Evolutionary conservation across 805 yeast genomes (phyloP).

Genomic region (Wickerhamiella azymoides): DNA sequence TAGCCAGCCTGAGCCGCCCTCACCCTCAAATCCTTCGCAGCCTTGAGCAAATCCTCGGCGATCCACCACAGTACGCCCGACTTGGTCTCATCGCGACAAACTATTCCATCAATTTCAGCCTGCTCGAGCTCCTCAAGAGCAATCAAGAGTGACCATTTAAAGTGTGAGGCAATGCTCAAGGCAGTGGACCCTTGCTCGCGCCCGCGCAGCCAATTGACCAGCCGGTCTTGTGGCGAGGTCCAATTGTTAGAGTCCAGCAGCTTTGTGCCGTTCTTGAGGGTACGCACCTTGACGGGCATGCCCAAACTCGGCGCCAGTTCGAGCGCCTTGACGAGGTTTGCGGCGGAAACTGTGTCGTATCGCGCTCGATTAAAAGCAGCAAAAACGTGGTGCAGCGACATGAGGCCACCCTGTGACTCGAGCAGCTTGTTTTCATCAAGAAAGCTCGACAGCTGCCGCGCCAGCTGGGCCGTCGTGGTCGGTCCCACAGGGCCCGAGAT

Average conservation of each 20-base stretch:
- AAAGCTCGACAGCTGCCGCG: constrained; percentile 70
- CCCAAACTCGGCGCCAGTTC: constrained; percentile 39
- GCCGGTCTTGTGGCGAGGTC: constrained; percentile 13
- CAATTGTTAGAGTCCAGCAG: constrained; percentile 23
- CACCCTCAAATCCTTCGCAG: too few relatives aligned
- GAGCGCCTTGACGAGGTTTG: constrained; percentile 51
- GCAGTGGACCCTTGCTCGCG: constrained; percentile 24
- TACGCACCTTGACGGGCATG: constrained; percentile 40
- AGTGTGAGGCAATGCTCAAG: constrained; percentile 33
- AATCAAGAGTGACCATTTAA: constrained; percentile 54
- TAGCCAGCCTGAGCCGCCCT: too few relatives aligned
- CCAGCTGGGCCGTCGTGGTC: constrained; percentile 34
- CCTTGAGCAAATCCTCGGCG: too few relatives aligned
- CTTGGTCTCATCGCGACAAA: constrained; percentile 55
- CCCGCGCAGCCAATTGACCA: constrained; percentile 16
- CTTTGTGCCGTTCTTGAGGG: constrained; percentile 28
- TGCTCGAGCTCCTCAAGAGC: constrained; percentile 49
- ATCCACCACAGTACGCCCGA: constrained; percentile 35
- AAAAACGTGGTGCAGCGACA: constrained; percentile 49
- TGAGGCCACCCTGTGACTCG: constrained; percentile 40
- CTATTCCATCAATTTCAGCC: constrained; percentile 41
- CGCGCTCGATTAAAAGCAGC: constrained; percentile 51
- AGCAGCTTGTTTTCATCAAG: constrained; percentile 34
- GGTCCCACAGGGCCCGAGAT: not conserved
- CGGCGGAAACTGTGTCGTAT: constrained; percentile 53